Percentiles rank a stretch among this genome's conserved stretches.
Evolutionary conservation across 2,329 filamentous ascomycete genomes (phyloP).

Genomic region (Berkeleyomyces rouxiae): DNA sequence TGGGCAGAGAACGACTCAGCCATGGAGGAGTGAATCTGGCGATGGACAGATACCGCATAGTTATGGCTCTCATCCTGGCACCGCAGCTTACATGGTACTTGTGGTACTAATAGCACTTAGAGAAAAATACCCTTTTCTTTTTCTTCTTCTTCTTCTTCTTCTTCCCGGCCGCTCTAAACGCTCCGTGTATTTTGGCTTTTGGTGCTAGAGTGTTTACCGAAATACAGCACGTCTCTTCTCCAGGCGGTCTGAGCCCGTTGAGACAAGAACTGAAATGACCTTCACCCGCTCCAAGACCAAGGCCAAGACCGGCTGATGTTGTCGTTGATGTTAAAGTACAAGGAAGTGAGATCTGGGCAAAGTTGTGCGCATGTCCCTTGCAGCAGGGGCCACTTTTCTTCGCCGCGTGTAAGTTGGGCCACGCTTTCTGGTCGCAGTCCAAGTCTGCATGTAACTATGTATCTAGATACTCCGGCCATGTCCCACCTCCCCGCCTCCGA

Average conservation of each 20-base stretch:
- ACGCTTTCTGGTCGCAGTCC: background rate
- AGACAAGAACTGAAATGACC: background rate
- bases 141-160: too few relatives aligned
- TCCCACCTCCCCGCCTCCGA: too few relatives aligned
- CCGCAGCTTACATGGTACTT: too few relatives aligned
- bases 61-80: too few relatives aligned
- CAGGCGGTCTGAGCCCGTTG: background rate
- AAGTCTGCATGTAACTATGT: background rate
- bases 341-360: background rate
- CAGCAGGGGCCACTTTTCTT: background rate
- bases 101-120: too few relatives aligned
- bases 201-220: background rate
- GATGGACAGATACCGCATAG: too few relatives aligned
- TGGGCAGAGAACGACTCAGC: too few relatives aligned
- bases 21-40: too few relatives aligned
- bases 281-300: background rate
- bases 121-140: background rate
- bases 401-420: background rate
- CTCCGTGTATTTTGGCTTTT: background rate
- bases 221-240: background rate
- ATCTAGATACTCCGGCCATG: background rate
- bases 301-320: background rate
- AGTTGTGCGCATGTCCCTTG: background rate
- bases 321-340: background rate
- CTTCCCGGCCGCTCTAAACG: background rate